Percentiles rank a stretch among this genome's conserved stretches.
These are phyloP conservation scores for Suillus luteus DNA, from an alignment of 768 basidiomycete species.

Conservation along the genomic window DNA sequence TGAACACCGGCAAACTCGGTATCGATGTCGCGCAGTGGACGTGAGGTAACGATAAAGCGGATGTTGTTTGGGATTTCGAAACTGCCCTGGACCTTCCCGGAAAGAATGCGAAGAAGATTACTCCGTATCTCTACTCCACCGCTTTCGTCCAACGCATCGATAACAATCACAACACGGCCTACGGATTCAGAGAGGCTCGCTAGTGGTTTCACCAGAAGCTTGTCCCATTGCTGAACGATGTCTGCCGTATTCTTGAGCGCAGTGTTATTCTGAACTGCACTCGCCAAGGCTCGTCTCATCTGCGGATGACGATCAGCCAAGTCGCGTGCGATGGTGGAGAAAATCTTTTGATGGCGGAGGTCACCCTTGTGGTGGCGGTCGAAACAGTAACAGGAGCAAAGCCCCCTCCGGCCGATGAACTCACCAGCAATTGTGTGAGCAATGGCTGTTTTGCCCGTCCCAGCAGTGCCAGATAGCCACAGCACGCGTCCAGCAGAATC, in stretches of 20 bases:
- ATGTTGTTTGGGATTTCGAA: background rate
- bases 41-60: constrained; percentile 17
- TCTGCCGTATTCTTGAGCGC: constrained; percentile 10
- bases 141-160: constrained; percentile 28
- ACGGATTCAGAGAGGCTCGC: constrained; percentile 5
- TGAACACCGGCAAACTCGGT: background rate
- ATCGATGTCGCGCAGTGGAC: constrained; percentile 9
- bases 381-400: constrained; percentile 18
- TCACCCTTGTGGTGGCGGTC: constrained; percentile 15
- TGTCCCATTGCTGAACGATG: constrained; percentile 18
- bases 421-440: constrained; percentile 13
- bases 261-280: constrained; percentile 1
- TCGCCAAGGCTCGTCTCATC: constrained; percentile 8
- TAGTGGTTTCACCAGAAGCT: constrained; percentile 21
- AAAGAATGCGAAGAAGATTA: constrained; percentile 17
- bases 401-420: constrained; percentile 13
- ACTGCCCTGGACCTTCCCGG: background rate
- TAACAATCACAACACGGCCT: constrained; percentile 27
- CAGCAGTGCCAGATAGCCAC: constrained; percentile 18
- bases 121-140: constrained; percentile 7
- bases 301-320: constrained; percentile 20
- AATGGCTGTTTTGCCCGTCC: constrained; percentile 27
- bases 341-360: constrained; percentile 14
- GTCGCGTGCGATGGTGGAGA: constrained; percentile 20
- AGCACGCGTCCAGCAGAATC: constrained; percentile 3